Evolutionary conservation across 768 basidiomycete species (phyloP), one percentile per base, ranked within the genome.

Genomic region (Leucogyrophana mollusca): DNA sequence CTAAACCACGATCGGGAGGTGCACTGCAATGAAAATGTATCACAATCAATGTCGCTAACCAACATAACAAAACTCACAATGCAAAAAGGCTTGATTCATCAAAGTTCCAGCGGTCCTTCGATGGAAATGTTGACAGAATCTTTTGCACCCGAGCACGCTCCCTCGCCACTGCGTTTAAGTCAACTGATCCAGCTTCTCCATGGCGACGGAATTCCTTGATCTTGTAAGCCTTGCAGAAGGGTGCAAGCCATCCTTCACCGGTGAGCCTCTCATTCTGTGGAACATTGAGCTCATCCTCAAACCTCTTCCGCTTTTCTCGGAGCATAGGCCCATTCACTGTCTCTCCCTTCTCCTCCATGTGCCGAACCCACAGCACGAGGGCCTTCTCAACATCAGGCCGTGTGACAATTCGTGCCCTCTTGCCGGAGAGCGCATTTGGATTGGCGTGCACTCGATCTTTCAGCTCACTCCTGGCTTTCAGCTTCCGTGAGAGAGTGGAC

Each of bases 321-420:
- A 49, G 24, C 48, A 49, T 49, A 30, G 32, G 30, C n/a, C 47
- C 30, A 43, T 10, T 43, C 20, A 43, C 34, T 13, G 17, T 17
- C 20, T 49, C 42, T 9, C 43, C 18, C 21, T 33, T 39, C 9
- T 25, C 23, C 34, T 49, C 64, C 61, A 57, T 52, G 36, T 63
- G 33, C 34, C 57, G 47, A 16, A 63, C 47, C 69, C 68, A 72
- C 4, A 66, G 42, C 9, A 49, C 36, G 3, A 72, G 53, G 1
- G 60, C 65, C 18, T 41, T 34, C 40, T 68, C 67, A 8, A 69
- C 63, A 38, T 68, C 68, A 9, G 65, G 70, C 9, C 51, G 23
- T 17, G 61, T 66, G 13, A 70, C 64, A 40, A 65, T 48, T 20
- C 52, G 56, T 20, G 55, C 49, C 3, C 56, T 45, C 46, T 69